phyloP scores from a whole-genome alignment of 371 early-diverging fungal genomes.

The Chytridium lagenaria region DNA sequence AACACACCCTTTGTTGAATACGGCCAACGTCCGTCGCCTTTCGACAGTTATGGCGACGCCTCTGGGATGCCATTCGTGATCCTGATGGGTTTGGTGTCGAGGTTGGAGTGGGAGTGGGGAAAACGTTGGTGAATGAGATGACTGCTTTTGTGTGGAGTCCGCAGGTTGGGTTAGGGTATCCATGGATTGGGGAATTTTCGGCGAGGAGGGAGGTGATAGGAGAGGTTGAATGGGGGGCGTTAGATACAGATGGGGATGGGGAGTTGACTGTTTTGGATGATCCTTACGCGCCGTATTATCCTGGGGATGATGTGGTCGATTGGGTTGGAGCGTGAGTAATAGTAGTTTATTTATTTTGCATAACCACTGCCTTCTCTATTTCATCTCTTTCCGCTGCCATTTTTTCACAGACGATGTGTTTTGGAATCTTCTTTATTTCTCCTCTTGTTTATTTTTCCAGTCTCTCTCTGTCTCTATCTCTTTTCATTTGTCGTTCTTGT shows the following conservation, averaged over 20 bases:
- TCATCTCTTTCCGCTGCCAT: no score
- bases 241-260: slow-evolving; percentile 19
- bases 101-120: not conserved
- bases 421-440: no score
- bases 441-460: not conserved
- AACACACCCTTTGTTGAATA: slow-evolving; percentile 11
- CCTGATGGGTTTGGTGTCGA: not conserved
- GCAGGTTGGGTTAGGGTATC: slow-evolving; percentile 8
- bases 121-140: not conserved
- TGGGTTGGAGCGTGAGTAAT: slow-evolving; percentile 39
- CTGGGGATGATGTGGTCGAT: slow-evolving; percentile 47
- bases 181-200: slow-evolving; percentile 3
- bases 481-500: no score
- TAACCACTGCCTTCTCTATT: not conserved
- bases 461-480: not conserved
- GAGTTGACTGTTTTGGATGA: not conserved
- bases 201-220: not conserved
- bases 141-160: slow-evolving; percentile 15
- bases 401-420: no score
- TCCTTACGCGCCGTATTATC: slow-evolving; percentile 41
- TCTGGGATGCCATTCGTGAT: not conserved
- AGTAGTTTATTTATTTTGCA: not conserved
- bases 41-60: not conserved
- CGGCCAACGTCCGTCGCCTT: slow-evolving; percentile 10
- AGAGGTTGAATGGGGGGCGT: not conserved